phyloP scores from a whole-genome alignment of 129 eudicot species.

The Escallonia herrerae region DNA sequence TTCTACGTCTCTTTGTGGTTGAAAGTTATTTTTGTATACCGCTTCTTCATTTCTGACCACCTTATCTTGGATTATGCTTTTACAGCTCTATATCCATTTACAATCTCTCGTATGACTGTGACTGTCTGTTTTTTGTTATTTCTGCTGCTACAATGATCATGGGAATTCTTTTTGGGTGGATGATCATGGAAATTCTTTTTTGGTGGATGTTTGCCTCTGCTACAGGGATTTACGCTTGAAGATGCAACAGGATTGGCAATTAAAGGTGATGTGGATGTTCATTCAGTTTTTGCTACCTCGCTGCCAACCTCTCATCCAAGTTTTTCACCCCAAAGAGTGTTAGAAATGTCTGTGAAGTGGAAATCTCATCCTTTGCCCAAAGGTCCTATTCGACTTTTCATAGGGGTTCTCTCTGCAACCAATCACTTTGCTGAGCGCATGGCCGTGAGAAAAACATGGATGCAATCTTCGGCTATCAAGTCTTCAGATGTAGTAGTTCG shows the following conservation, averaged over 20 bases:
- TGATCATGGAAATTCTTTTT: not conserved
- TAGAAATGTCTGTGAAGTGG: slow-evolving; percentile 79
- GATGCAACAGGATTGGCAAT: slow-evolving; percentile 93
- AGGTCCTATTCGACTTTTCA: slow-evolving; percentile 48
- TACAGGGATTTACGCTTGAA: slow-evolving; percentile 86
- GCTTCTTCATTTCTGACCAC: too few relatives aligned
- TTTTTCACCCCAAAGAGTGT: slow-evolving; percentile 77
- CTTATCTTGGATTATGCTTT: not conserved
- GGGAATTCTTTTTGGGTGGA: slow-evolving; percentile 5
- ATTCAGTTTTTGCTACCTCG: slow-evolving; percentile 80
- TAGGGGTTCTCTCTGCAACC: slow-evolving; percentile 90
- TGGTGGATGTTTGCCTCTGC: slow-evolving; percentile 1
- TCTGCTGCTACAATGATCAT: not conserved
- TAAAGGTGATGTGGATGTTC: slow-evolving; percentile 86
- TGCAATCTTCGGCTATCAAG: slow-evolving; percentile 74
- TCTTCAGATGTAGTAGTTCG: slow-evolving; percentile 81
- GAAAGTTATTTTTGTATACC: not conserved
- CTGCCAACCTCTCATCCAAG: slow-evolving; percentile 92
- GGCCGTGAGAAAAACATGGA: slow-evolving; percentile 97
- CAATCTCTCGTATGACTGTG: not conserved
- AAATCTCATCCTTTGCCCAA: slow-evolving; percentile 62
- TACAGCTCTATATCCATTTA: not conserved
- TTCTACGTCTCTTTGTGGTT: not conserved
- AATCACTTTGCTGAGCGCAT: slow-evolving; percentile 98
- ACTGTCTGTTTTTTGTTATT: not conserved